Base-by-base conservation (phyloP, 2,329 filamentous ascomycete species). In the Sporothrix pallida region DNA sequence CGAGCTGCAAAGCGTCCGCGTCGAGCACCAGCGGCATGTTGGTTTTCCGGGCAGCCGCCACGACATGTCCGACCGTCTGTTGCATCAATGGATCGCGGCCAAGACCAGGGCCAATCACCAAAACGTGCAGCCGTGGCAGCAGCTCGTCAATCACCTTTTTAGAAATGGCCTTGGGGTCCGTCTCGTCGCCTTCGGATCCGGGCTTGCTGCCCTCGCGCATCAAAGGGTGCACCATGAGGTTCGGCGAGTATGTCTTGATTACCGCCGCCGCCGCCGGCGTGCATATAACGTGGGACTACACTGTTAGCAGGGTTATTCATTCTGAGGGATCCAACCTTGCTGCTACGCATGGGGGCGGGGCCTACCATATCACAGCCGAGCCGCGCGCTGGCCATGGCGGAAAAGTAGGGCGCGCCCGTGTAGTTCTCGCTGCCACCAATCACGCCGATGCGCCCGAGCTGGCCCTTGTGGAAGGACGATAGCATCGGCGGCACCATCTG, bases 191-290 rank as follows among this genome's bases (percentile, higher is more conserved):
- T 73, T 91, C 88, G 26, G 83, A 79, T 52, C 79, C 79, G 42
- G 72, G 52, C 15, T 26, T 42, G 63, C 44, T 52, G 42, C 68
- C 56, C 46, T 63, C 68, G 23, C 94, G 92, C 90, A 99, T 95
- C 77, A 98, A 89, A 0, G 96, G 96, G 82, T 98, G 96, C 12
- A 99, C 96, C 95, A 99, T 99, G 42, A 99, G 87, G 81, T 98
- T 98, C 2, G 96, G 96, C 23, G 95, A 98, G 85, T 98, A 99
- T 3, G 94, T 93, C 85, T 99, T 99, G 84, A 99, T 97, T 52
- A 98, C 95, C 79, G 89, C 87, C 65, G 88, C 94, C 2, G 96
- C 96, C 72, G 89, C 92, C 10, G 93, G 94, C 75, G 97, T 97
- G 86, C 96, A 99, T 80, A 99, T 97, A 76, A 99, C 92, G 84